Base-by-base conservation (phyloP, 495 filamentous ascomycete genomes). In the Schizothecium vesticola region DNA sequence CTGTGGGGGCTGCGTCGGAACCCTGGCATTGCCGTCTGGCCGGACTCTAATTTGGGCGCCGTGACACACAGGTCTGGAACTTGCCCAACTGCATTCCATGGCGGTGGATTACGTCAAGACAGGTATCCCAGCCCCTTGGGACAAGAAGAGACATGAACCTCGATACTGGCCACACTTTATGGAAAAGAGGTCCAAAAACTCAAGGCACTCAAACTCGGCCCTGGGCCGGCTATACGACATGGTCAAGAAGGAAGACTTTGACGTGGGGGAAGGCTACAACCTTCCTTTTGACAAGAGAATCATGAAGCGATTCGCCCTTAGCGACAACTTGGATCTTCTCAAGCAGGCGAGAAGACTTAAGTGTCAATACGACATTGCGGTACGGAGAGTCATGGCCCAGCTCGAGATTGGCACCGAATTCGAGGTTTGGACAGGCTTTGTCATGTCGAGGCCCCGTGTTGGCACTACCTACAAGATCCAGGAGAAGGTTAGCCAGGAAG, bases 51-150 rank as follows among this genome's bases (percentile, higher is more conserved):
- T 59, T 59, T 16, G 19, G 21, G 26, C 11, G 5, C 13, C 33
- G 1, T 43, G 13, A 59, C n/a, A n/a, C n/a, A n/a, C 67, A 88
- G 83, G 83, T 65, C 68, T 95, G 1, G 78, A 87, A 56, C 86
- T 99, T 9, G 94, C 96, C 4, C 75, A 82, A 1, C 82, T 97
- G 1, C 96, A 99, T 76, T 98, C 95, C 0, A 86, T 87, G 67
- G 94, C 95, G 0, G 95, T 99, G 3, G 95, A 99, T 72, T 98
- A 92, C 76, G 88, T 90, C 61, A 99, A 99, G 77, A 91, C 91
- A n/a, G 95, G 95, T 0, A 81, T 85, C 21, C 84, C 90, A 13
- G 94, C 93, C 2, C 70, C 81, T 3, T 90, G 96, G 85, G 80
- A 81, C 1, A 83, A 82, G 36, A 79, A 82, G 2, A 80, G 96